These are phyloP conservation scores for Apophysomyces sp. DNA, from an alignment of 371 early-diverging fungal genomes.

Conservation along the genomic window DNA sequence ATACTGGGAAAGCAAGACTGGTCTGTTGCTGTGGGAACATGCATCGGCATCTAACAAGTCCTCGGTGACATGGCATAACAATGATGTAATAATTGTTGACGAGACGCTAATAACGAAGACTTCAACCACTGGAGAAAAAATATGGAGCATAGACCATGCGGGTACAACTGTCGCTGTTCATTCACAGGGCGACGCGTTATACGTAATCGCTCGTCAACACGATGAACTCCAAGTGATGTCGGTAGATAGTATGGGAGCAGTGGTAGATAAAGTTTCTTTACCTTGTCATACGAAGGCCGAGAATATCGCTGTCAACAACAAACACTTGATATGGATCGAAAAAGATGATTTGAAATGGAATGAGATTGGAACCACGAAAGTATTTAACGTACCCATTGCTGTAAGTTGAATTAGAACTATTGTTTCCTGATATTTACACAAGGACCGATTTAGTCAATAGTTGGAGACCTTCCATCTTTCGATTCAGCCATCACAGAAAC, in stretches of 20 bases:
- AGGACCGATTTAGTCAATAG: constrained; percentile 7
- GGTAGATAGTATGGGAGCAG: neutral
- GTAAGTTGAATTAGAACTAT: constrained; percentile 10
- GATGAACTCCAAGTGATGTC: neutral
- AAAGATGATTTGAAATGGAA: constrained; percentile 33
- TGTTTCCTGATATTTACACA: neutral
- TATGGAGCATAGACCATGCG: constrained; percentile 21
- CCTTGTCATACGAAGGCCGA: constrained; percentile 11
- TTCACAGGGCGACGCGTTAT: neutral
- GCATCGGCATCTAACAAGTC: constrained; percentile 3
- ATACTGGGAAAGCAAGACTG: constrained; percentile 8
- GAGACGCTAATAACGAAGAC: constrained; percentile 7
- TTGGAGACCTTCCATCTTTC: constrained; percentile 11
- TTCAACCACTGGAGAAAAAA: constrained; percentile 17
- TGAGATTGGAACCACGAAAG: constrained; percentile 24
- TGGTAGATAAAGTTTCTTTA: neutral
- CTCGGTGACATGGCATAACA: constrained; percentile 16
- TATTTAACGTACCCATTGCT: constrained; percentile 14
- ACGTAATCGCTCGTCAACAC: neutral
- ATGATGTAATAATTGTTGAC: constrained; percentile 12
- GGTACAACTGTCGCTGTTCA: neutral
- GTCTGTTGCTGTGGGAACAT: constrained; percentile 11
- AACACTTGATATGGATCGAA: constrained; percentile 39
- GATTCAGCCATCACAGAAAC: constrained; percentile 3
- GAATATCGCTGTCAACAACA: constrained; percentile 18